These are phyloP conservation scores for Epichloe glyceriae DNA, from an alignment of 2,329 filamentous ascomycete species.

Conservation along the genomic window DNA sequence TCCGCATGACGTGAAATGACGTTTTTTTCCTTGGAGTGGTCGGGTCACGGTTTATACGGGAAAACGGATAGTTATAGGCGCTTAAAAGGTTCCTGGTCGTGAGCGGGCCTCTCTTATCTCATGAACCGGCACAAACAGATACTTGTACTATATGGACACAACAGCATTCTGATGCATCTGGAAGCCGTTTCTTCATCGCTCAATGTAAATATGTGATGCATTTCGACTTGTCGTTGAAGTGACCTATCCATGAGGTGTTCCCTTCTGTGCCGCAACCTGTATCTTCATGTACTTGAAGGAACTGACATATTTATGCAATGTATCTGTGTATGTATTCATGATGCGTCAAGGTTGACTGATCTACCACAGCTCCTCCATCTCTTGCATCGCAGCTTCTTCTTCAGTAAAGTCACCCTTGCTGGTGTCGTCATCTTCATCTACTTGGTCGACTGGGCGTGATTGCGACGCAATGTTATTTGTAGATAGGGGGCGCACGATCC, in stretches of 20 bases:
- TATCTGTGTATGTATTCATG: neutral
- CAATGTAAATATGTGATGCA: no score
- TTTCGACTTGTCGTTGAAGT: no score
- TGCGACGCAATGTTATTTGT: no score
- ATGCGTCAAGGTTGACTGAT: neutral
- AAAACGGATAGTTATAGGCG: conserved; percentile 5
- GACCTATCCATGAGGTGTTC: no score
- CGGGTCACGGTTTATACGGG: conserved; percentile 5
- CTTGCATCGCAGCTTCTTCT: conserved; percentile 56
- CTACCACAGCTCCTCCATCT: conserved; percentile 41
- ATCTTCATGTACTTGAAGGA: no score
- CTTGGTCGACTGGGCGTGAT: neutral
- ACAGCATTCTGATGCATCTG: neutral
- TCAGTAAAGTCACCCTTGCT: conserved; percentile 36
- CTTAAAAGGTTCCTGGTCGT: conserved; percentile 6
- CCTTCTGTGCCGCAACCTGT: no score
- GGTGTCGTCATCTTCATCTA: conserved; percentile 19
- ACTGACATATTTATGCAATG: neutral
- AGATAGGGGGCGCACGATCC: neutral
- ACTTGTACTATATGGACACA: neutral
- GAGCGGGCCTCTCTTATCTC: neutral
- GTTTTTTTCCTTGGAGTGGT: conserved; percentile 7
- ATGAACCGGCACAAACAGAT: neutral
- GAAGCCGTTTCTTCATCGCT: neutral
- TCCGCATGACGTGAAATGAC: conserved; percentile 11